Evolutionary conservation across 164 flowering plant genomes (phyloP).

Genomic region (Paratinospora sagittata): DNA sequence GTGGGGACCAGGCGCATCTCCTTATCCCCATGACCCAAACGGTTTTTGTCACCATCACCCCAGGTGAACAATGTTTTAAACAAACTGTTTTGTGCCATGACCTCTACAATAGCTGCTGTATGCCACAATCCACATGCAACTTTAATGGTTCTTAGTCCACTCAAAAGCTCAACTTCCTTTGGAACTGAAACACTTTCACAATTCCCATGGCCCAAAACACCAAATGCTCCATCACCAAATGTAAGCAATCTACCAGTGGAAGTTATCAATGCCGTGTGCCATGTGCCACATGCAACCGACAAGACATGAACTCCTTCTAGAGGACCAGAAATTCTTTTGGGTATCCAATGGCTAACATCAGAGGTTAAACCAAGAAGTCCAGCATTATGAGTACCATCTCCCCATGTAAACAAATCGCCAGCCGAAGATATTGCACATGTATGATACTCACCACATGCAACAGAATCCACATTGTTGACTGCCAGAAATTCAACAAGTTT

Average conservation of each 20-base stretch:
- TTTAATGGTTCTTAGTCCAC: constrained; percentile 22
- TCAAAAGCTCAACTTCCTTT: constrained; percentile 24
- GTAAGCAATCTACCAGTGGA: constrained; percentile 24
- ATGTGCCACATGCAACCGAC: constrained; percentile 26
- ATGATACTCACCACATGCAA: constrained; percentile 22
- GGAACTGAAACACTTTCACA: constrained; percentile 20
- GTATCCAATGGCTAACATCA: constrained; percentile 24
- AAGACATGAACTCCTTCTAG: constrained; percentile 23
- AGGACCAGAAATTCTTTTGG: constrained; percentile 24
- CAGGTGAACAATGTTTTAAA: constrained; percentile 27
- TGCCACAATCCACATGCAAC: constrained; percentile 32
- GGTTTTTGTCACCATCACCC: constrained; percentile 31
- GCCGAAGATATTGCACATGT: constrained; percentile 21
- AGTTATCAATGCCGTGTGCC: constrained; percentile 24
- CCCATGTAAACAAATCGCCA: constrained; percentile 26
- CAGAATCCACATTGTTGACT: constrained; percentile 14
- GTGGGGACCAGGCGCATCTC: constrained; percentile 24
- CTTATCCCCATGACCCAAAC: constrained; percentile 26
- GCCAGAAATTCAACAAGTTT: constrained; percentile 17
- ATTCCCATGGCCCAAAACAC: constrained; percentile 29
- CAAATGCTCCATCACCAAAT: constrained; percentile 32
- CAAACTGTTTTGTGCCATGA: constrained; percentile 22
- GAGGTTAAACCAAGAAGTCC: constrained; percentile 23
- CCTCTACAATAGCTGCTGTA: constrained; percentile 30
- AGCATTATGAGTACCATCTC: constrained; percentile 23